Conservation (phyloP, 257 asterid species). For the Solanum bukasovii region DNA sequence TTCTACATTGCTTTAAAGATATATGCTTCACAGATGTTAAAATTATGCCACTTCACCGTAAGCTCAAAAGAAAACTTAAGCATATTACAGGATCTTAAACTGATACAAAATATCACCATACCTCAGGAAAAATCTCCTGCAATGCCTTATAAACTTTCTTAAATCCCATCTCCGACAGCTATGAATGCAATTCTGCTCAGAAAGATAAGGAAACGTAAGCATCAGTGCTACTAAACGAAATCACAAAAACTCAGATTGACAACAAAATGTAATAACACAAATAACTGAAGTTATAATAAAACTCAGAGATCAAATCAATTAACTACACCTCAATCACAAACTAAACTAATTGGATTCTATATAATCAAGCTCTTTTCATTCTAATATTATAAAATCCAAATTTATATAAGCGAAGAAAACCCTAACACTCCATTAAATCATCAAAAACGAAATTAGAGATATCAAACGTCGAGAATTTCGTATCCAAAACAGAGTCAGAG, state of each 20-base stretch:
- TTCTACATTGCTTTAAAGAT: not conserved
- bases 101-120: not conserved
- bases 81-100: not conserved
- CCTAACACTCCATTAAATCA: not conserved
- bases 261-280: not conserved
- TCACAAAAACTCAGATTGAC: not conserved
- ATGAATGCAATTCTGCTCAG: not conserved
- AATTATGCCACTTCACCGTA: not conserved
- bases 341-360: not conserved
- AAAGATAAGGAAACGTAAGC: not conserved
- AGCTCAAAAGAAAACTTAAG: not conserved
- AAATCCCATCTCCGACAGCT: constrained; percentile 20
- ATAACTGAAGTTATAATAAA: not conserved
- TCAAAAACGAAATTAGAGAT: not conserved
- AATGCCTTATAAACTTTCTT: constrained; percentile 16
- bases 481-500: not conserved
- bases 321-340: not conserved
- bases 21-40: not conserved
- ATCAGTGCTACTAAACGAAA: not conserved
- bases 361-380: not conserved
- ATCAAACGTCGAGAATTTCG: not conserved
- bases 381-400: not conserved
- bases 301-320: not conserved
- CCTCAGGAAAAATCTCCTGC: constrained; percentile 35
- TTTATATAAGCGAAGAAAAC: not conserved